Percentiles rank a stretch among this genome's conserved stretches.
phyloP scores from a whole-genome alignment of 2,329 filamentous ascomycete species.

The Lasiodiplodia sp. region DNA sequence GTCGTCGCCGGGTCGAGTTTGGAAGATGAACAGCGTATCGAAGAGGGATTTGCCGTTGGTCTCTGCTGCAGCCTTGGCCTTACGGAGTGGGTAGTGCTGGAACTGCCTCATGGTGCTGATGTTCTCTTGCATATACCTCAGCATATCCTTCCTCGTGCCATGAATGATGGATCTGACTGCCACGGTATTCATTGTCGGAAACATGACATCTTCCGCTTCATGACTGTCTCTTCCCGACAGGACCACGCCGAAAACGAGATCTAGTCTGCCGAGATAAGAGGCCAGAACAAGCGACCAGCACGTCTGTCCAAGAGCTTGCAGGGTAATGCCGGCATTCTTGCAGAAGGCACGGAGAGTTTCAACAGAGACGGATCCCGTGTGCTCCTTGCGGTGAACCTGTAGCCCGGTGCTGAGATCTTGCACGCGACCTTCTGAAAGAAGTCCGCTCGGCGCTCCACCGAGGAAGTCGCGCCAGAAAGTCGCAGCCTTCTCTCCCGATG shows the following conservation, averaged over 20 bases:
- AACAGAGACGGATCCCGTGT: constrained; percentile 52
- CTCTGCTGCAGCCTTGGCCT: constrained; percentile 64
- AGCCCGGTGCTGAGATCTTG: constrained; percentile 29
- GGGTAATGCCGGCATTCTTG: constrained; percentile 69
- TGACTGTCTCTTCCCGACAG: constrained; percentile 84
- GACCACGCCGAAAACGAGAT: constrained; percentile 83
- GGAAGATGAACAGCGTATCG: constrained; percentile 71
- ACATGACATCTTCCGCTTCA: constrained; percentile 71
- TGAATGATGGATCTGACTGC: constrained; percentile 76
- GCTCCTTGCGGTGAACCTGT: constrained; percentile 54
- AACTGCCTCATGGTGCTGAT: constrained; percentile 71
- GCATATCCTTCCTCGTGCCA: constrained; percentile 68
- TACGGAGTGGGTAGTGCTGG: constrained; percentile 79
- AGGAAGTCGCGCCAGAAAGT: constrained; percentile 78
- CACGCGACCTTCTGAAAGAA: background rate
- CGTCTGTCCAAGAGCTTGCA: constrained; percentile 78
- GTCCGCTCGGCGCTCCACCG: constrained; percentile 50
- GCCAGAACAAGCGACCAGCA: constrained; percentile 78
- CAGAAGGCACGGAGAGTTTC: constrained; percentile 65
- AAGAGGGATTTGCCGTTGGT: constrained; percentile 60
- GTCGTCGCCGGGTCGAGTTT: constrained; percentile 55
- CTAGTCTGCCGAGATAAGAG: constrained; percentile 67
- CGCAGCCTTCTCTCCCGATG: constrained; percentile 56
- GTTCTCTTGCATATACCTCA: constrained; percentile 76
- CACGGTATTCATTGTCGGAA: constrained; percentile 93